Evolutionary conservation across 2,329 filamentous ascomycete genomes (phyloP), one percentile per base, ranked within the genome.

Genomic region (Corniculantispora saksenae): DNA sequence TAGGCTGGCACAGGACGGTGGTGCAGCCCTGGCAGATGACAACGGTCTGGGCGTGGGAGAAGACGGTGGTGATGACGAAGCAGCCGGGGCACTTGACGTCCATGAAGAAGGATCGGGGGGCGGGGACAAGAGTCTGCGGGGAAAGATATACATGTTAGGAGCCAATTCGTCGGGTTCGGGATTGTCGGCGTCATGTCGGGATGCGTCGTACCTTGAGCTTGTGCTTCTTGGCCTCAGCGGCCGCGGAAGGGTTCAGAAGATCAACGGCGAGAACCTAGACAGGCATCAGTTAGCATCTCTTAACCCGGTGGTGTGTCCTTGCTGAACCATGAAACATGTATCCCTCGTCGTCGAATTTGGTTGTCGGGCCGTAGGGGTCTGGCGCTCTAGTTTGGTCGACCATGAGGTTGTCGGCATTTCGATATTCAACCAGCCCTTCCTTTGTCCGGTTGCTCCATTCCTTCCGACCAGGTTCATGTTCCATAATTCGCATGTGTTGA

Each of bases 31-130:
- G 93, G 91, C 95, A 99, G 89, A 98, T 96, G 83, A 99, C 95
- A 82, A 99, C 95, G 81, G 95, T 99, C 89, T 99, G 95, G 83
- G 95, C 95, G 89, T 99, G 95, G 71, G 94, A 98, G 92, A 98
- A 99, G 84, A 99, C 95, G 83, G 95, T 99, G 83, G 95, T 99
- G 89, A 99, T 99, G 83, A 94, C 97, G 91, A 98, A 99, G 92
- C 95, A 99, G 79, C 95, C 95, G 82, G 95, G 95, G 92, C 95
- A 99, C 91, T 99, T 99, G 88, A 99, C 95, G 82, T 99, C 95
- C 95, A 99, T 99, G 92, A 99, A 99, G 92, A 98, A 99, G 74
- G 94, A 98, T 82, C 95, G 93, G 78, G 95, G 95, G 73, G 89
- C 91, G 78, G 95, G 95, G 81, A 99, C 95, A 77, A 99, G 92